Conservation (phyloP, 2,329 filamentous ascomycete species). For the Leptographium galeiforme region DNA sequence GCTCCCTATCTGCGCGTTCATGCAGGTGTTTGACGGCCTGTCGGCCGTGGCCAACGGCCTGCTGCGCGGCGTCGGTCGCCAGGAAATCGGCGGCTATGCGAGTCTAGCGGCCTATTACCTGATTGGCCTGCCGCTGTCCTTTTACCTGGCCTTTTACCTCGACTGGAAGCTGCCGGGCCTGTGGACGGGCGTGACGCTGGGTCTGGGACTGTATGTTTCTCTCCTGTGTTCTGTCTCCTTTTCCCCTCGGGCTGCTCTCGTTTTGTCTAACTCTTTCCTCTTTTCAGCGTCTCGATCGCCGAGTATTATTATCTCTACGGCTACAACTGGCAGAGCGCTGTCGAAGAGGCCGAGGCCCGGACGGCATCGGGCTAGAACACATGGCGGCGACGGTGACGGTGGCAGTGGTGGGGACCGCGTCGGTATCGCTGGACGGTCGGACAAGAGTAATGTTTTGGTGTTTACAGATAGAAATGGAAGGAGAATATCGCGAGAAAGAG, state of each 20-base stretch:
- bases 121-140: constrained; percentile 72
- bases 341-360: constrained; percentile 36
- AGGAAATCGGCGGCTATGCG: constrained; percentile 80
- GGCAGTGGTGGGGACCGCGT: too few species aligned
- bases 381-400: too few species aligned
- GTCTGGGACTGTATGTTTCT: constrained; percentile 43
- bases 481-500: too few species aligned
- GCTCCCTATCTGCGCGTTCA: constrained; percentile 70
- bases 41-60: constrained; percentile 72
- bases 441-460: too few species aligned
- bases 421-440: too few species aligned
- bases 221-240: neutral
- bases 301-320: constrained; percentile 39
- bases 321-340: constrained; percentile 41
- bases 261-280: constrained; percentile 6
- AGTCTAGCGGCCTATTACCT: constrained; percentile 79
- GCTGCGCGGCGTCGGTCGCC: constrained; percentile 73
- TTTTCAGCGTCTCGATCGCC: constrained; percentile 31
- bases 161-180: constrained; percentile 67
- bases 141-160: constrained; percentile 63
- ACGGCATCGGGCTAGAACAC: constrained; percentile 21
- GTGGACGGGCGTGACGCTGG: constrained; percentile 68
- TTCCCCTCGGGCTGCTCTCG: constrained; percentile 5
- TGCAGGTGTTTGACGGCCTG: constrained; percentile 80
- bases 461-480: neutral